Percentiles rank a stretch among this genome's conserved stretches.
phyloP scores from a whole-genome alignment of 177 flowering plant genomes.

The Vitis hybrid region DNA sequence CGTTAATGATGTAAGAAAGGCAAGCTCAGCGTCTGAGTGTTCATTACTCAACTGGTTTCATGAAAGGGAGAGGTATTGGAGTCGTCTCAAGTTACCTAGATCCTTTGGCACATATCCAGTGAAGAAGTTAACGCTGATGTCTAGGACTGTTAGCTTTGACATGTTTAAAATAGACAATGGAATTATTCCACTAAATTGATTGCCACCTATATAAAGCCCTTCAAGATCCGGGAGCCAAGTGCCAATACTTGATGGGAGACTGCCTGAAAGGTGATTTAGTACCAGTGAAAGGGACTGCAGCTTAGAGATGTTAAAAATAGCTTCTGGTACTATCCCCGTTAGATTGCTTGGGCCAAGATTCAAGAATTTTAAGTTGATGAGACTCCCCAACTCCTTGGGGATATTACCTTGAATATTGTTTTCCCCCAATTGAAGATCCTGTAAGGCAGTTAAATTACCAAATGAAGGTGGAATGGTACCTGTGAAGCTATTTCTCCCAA shows the following conservation, averaged over 20 bases:
- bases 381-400: no score
- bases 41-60: background rate
- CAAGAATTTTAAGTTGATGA: no score
- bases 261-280: background rate
- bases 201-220: background rate
- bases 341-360: no score
- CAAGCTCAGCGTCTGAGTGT: background rate
- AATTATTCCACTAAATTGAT: conserved; percentile 1
- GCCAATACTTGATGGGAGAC: background rate
- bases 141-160: background rate
- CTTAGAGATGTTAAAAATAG: background rate
- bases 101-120: background rate
- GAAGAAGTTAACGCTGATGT: background rate
- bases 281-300: background rate
- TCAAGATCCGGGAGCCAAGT: conserved; percentile 5
- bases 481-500: no score
- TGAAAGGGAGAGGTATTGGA: background rate
- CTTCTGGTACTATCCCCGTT: no score
- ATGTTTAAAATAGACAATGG: conserved; percentile 3
- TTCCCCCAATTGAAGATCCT: no score
- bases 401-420: no score
- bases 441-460: no score
- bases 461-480: no score
- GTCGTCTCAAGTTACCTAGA: background rate
- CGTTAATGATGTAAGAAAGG: conserved; percentile 5